Conservation (phyloP, 1,284 basidiomycete genomes). For the Microbotryum lychnidis-dioicae region DNA sequence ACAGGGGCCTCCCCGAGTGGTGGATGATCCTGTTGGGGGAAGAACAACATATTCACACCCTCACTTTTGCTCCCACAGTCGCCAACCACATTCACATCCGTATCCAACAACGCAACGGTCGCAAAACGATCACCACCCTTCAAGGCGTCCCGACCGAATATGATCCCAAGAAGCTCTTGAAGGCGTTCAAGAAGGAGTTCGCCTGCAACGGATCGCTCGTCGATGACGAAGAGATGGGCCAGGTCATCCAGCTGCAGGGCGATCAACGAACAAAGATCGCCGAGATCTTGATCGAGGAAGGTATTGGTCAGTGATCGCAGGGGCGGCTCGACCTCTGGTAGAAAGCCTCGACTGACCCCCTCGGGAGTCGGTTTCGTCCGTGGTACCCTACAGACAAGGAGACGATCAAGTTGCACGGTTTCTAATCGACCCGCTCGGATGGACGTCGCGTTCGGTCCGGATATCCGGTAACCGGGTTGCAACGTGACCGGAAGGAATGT, state of each 20-base stretch:
- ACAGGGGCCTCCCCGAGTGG: too few species aligned
- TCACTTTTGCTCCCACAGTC: neutral
- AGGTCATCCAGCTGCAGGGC: slow-evolving; percentile 98
- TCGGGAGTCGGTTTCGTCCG: neutral
- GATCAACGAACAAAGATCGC: slow-evolving; percentile 91
- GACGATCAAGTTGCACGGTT: slow-evolving; percentile 78
- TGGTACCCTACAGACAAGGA: slow-evolving; percentile 50
- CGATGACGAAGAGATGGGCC: slow-evolving; percentile 91
- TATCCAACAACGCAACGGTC: slow-evolving; percentile 98
- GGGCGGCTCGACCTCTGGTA: neutral
- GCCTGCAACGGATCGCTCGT: slow-evolving; percentile 98
- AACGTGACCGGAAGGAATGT: too few species aligned
- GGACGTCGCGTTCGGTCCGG: too few species aligned
- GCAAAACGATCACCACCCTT: slow-evolving; percentile 96
- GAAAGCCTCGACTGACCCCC: neutral
- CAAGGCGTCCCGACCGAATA: slow-evolving; percentile 96
- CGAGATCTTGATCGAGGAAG: slow-evolving; percentile 65
- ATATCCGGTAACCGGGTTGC: too few species aligned
- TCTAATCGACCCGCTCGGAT: slow-evolving; percentile 45
- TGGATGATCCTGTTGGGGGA: too few species aligned
- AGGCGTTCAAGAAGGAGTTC: slow-evolving; percentile 99
- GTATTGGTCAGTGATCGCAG: slow-evolving; percentile 39
- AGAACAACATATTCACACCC: too few species aligned
- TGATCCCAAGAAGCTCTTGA: slow-evolving; percentile 95
- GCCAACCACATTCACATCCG: slow-evolving; percentile 44